Evolutionary conservation across 192 early-diverging fungal genomes (phyloP), one percentile per base, ranked within the genome.

Genomic region (Coemansia sp.): DNA sequence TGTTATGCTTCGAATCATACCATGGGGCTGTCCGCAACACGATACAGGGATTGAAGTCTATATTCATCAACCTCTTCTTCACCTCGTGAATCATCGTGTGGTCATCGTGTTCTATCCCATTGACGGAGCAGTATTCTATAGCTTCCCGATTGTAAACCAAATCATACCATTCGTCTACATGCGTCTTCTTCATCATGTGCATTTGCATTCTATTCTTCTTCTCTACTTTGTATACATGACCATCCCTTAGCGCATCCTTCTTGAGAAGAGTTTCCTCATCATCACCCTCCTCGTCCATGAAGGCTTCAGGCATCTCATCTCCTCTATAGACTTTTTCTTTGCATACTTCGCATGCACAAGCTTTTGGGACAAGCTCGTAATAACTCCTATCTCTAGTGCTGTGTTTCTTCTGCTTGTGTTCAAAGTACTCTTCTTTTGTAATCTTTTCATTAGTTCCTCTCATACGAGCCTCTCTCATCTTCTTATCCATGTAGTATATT

Each of bases 81-180:
- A 64, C 50, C 10, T 64, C 63, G 0, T 64, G 31, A 2, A 64
- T 40, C n/a, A 39, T 50, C 51, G 38, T 46, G 33, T 64, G 63
- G 35, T 64, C 48, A 39, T 64, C 33, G 6, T 34, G 11, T 2
- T 18, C 33, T 14, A 64, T 64, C 34, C 36, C 38, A 14, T 64
- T 26, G 3, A 14, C 28, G 0, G 0, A 21, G 3, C 38, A 45
- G 38, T 42, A 62, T 16, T 48, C 42, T 28, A 28, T 62, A n/a
- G 31, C 42, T 31, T 62, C 43, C 9, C 16, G 9, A 48, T 62
- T 62, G 14, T 13, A 24, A 24, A n/a, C 3, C 28, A 46, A 24
- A 42, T 45, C 38, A 2, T 62, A 62, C 60, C 60, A 62, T 23
- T 20, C 18, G 2, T 33, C 28, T n/a, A 45, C 31, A 5, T 62